A percentile compares a stretch with the other conserved stretches of the same genome.
phyloP scores from a whole-genome alignment of 352 stramenopile genomes.

The Phytophthora parvispora region DNA sequence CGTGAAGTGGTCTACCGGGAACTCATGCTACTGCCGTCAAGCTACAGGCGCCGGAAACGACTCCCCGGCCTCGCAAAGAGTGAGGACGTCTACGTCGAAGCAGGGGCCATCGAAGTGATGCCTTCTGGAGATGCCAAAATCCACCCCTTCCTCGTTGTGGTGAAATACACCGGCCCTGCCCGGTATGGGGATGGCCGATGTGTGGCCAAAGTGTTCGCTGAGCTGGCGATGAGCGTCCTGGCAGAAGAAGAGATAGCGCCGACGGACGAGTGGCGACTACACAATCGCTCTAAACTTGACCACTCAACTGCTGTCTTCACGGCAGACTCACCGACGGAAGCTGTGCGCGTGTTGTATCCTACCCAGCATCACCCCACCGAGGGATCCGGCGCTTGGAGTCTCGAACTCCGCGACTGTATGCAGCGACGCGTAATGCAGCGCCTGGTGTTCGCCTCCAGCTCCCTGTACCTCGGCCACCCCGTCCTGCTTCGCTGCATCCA shows the following conservation, averaged over 20 bases:
- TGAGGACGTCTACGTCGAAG: conserved; percentile 14
- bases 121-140: conserved; percentile 13
- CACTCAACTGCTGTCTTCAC: conserved; percentile 23
- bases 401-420: conserved; percentile 54
- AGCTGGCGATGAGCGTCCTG: conserved; percentile 29
- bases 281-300: conserved; percentile 1
- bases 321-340: conserved; percentile 1
- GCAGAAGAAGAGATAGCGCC: conserved; percentile 28
- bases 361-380: background rate
- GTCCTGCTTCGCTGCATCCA: conserved; percentile 8
- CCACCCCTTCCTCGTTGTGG: conserved; percentile 40
- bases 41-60: conserved; percentile 25
- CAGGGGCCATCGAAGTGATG: conserved; percentile 30
- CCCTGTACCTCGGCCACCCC: background rate
- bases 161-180: conserved; percentile 17
- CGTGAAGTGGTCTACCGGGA: conserved; percentile 51
- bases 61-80: conserved; percentile 17
- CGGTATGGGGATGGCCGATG: conserved; percentile 12
- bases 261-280: conserved; percentile 50
- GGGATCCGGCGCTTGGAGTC: conserved; percentile 23
- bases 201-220: conserved; percentile 49
- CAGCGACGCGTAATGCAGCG: conserved; percentile 35
- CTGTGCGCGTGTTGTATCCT: conserved; percentile 27
- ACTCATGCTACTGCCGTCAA: conserved; percentile 30
- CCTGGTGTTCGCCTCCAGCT: conserved; percentile 25